phyloP scores from a whole-genome alignment of 116 monocot genomes.

The Zostera marina region DNA sequence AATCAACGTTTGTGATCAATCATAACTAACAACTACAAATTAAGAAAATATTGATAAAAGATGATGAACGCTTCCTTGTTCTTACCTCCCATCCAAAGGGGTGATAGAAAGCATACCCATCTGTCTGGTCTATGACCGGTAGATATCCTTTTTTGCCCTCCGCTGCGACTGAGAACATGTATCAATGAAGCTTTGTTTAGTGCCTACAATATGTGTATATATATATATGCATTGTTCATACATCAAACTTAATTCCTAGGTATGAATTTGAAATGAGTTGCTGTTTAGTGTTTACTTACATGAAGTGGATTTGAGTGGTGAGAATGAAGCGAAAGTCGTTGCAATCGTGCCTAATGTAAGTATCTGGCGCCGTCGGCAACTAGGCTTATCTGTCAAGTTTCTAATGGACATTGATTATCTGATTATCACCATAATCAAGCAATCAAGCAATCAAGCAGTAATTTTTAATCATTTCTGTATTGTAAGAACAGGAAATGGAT shows the following conservation, averaged over 20 bases:
- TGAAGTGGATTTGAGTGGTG: conserved; percentile 27
- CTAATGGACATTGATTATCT: background rate
- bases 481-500: no score
- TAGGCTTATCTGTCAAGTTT: conserved; percentile 10
- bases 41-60: background rate
- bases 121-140: conserved; percentile 55
- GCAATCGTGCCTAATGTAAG: conserved; percentile 15
- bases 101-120: conserved; percentile 79
- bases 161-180: conserved; percentile 58
- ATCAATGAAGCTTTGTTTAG: conserved; percentile 38
- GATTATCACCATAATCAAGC: background rate
- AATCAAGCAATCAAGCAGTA: background rate
- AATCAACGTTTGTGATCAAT: background rate
- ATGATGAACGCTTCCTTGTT: background rate
- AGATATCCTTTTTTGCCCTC: conserved; percentile 86
- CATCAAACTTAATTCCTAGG: background rate
- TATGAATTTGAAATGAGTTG: conserved; percentile 2
- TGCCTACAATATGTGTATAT: conserved; percentile 16
- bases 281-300: conserved; percentile 26
- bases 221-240: conserved; percentile 1
- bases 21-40: background rate
- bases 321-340: conserved; percentile 19
- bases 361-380: conserved; percentile 8
- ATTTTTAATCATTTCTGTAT: no score
- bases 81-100: conserved; percentile 94